Conservation (phyloP, 1,139 yeast species). For the Saccharomyces pastorianus region DNA sequence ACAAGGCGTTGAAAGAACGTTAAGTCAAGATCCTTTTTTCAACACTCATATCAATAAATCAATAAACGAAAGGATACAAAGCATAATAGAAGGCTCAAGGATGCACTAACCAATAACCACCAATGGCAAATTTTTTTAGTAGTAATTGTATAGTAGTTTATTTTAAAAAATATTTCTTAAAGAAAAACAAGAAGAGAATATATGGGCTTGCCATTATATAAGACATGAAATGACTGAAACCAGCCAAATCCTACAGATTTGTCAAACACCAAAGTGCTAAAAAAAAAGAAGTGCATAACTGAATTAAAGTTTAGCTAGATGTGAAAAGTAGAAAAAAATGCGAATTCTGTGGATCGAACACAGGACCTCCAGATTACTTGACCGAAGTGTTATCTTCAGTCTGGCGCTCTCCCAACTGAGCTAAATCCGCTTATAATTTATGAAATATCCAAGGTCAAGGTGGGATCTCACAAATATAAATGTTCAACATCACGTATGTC, state of each 20-base stretch:
- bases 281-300: neutral
- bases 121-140: neutral
- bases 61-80: neutral
- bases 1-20: slow-evolving; percentile 67
- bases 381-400: slow-evolving; percentile 20
- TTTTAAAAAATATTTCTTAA: neutral
- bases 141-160: neutral
- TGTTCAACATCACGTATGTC: no score
- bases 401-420: slow-evolving; percentile 30
- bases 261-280: no score
- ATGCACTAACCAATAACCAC: neutral
- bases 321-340: slow-evolving; percentile 37
- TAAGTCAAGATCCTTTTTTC: slow-evolving; percentile 17
- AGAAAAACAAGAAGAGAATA: no score
- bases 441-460: neutral
- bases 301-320: no score
- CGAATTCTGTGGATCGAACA: slow-evolving; percentile 86
- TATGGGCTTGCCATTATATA: neutral
- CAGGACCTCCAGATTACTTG: slow-evolving; percentile 70
- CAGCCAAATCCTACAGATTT: no score
- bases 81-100: neutral
- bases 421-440: slow-evolving; percentile 21
- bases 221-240: no score
- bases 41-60: neutral
- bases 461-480: no score